phyloP scores from a whole-genome alignment of 2,329 filamentous ascomycete species.

The Sclerotinia sclerotiorum region DNA sequence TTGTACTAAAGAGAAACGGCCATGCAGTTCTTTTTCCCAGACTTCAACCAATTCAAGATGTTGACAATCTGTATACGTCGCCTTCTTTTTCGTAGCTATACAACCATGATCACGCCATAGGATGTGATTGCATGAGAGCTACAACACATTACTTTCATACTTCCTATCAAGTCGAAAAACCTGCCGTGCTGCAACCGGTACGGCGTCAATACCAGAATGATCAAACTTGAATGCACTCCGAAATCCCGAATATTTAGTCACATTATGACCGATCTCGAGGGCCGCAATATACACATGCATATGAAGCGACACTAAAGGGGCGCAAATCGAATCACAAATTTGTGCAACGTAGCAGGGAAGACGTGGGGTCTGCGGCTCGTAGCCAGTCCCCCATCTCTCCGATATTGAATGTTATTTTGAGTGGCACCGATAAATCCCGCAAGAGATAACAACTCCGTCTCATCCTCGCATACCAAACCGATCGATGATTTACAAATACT shows the following conservation, averaged over 20 bases:
- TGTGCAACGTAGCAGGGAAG: slow-evolving; percentile 8
- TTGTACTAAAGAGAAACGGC: slow-evolving; percentile 7
- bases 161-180: neutral
- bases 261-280: slow-evolving; percentile 21
- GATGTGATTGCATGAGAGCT: neutral
- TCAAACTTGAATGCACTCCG: neutral
- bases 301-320: neutral
- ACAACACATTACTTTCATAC: neutral
- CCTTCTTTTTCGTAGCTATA: neutral
- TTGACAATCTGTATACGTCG: neutral
- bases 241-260: slow-evolving; percentile 10
- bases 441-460: neutral
- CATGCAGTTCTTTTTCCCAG: neutral
- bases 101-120: neutral
- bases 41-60: neutral
- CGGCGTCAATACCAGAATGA: neutral
- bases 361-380: slow-evolving; percentile 19
- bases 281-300: neutral
- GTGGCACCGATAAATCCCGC: slow-evolving; percentile 15
- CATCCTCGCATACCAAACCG: neutral
- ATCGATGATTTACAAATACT: neutral
- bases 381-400: slow-evolving; percentile 17
- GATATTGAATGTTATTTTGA: slow-evolving; percentile 15
- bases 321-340: slow-evolving; percentile 15
- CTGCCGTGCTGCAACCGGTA: slow-evolving; percentile 7